Evolutionary conservation across 2,329 filamentous ascomycete species (phyloP).

Genomic region (Verticillium nonalfalfae): DNA sequence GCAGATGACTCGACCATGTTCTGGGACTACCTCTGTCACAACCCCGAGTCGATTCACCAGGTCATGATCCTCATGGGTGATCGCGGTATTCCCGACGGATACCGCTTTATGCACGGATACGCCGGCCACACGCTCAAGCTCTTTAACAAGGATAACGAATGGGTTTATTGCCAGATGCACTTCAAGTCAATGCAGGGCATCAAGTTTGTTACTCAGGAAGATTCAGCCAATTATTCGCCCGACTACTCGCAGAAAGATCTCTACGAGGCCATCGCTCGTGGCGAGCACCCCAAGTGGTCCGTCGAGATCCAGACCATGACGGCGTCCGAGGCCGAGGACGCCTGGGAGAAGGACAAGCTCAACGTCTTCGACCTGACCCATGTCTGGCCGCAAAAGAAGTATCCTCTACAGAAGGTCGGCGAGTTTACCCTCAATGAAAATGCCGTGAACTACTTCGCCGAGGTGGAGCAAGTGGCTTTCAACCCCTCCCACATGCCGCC

Average conservation of each 20-base stretch:
- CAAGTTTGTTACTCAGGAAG: slow-evolving; percentile 43
- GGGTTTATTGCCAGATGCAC: slow-evolving; percentile 48
- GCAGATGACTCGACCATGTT: slow-evolving; percentile 58
- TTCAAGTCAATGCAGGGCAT: slow-evolving; percentile 45
- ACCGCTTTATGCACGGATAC: slow-evolving; percentile 49
- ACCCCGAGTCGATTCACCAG: slow-evolving; percentile 50
- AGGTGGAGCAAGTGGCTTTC: slow-evolving; percentile 63
- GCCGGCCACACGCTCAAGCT: slow-evolving; percentile 49
- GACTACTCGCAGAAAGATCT: slow-evolving; percentile 46
- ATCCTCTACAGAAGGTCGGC: slow-evolving; percentile 56
- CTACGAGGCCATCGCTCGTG: slow-evolving; percentile 43
- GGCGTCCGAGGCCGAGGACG: slow-evolving; percentile 42
- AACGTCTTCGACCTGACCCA: slow-evolving; percentile 63
- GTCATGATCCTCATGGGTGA: slow-evolving; percentile 54
- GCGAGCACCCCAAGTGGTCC: slow-evolving; percentile 48
- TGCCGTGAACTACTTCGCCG: slow-evolving; percentile 59
- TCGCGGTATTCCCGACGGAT: slow-evolving; percentile 47
- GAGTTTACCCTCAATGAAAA: slow-evolving; percentile 60
- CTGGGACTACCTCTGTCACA: slow-evolving; percentile 59
- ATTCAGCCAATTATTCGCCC: slow-evolving; percentile 35
- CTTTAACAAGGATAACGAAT: slow-evolving; percentile 45
- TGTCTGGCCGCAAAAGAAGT: slow-evolving; percentile 59
- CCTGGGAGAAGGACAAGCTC: slow-evolving; percentile 29
- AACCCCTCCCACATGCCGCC: slow-evolving; percentile 58
- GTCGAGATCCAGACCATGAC: slow-evolving; percentile 47